Percentiles rank a stretch among this genome's conserved stretches.
Evolutionary conservation across 768 basidiomycete species (phyloP).

Genomic region (Candolleomyces eurysporus): DNA sequence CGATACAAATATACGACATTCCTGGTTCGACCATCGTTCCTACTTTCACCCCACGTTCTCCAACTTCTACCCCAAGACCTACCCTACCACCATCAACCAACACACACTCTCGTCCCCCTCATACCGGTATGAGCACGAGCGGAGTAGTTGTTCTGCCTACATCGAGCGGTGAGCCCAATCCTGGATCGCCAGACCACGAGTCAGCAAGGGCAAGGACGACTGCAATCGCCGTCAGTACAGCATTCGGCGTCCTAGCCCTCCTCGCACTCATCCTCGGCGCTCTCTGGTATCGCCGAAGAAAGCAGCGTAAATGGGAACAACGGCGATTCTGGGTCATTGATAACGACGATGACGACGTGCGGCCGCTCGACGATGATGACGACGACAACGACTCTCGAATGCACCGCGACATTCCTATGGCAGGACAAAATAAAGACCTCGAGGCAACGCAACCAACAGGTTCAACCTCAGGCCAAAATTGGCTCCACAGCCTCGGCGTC

Average conservation of each 20-base stretch:
- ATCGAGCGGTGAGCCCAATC: slow-evolving; percentile 2
- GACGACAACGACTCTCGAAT: slow-evolving; percentile 24
- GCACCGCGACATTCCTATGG: slow-evolving; percentile 6
- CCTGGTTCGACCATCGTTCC: slow-evolving; percentile 41
- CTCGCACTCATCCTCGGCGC: slow-evolving; percentile 38
- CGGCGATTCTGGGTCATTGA: slow-evolving; percentile 27
- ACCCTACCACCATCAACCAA: slow-evolving; percentile 22
- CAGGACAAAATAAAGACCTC: slow-evolving; percentile 12
- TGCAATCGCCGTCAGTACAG: slow-evolving; percentile 60
- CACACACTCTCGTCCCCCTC: background rate
- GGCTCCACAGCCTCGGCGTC: slow-evolving; percentile 19
- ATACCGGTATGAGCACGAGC: background rate
- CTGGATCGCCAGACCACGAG: slow-evolving; percentile 16
- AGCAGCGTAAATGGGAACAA: slow-evolving; percentile 18
- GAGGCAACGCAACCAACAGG: too few species aligned
- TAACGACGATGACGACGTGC: slow-evolving; percentile 22
- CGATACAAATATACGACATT: slow-evolving; percentile 53
- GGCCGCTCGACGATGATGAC: slow-evolving; percentile 12
- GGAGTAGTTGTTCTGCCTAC: background rate
- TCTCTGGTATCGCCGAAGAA: slow-evolving; percentile 46
- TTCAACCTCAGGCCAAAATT: background rate
- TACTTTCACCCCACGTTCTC: slow-evolving; percentile 37
- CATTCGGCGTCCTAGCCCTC: slow-evolving; percentile 59
- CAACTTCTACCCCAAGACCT: slow-evolving; percentile 27
- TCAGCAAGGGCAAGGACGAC: slow-evolving; percentile 25